Base-by-base conservation (phyloP, 1,284 basidiomycete genomes). In the Microbotryomycetes sp. region DNA sequence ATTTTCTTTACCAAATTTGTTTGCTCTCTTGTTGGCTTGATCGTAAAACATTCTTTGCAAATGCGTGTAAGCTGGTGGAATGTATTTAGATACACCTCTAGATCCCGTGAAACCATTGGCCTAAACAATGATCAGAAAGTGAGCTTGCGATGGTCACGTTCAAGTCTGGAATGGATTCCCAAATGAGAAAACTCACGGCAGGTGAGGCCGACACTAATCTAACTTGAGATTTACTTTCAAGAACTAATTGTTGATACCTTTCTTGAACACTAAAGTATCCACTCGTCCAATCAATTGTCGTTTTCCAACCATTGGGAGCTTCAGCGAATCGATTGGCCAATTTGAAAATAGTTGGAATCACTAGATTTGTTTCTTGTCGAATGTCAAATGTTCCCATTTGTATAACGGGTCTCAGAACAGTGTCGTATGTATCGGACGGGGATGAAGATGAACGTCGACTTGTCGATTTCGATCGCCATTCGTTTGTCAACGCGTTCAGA, bases 81-180 rank as follows among this genome's bases (percentile, higher is more conserved):
- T 92, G 62, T 91, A 83, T 19, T 89, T 86, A 7, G 92, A 96
- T 19, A 97, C 78, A 1, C 94, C 96, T 59, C 80, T 82, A 3
- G 91, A 96, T 4, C 86, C 86, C 73, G 85, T 92, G 76, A 99
- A 99, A 0, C 94, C 94, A 72, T 99, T 99, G 19, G 92, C 89
- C 89, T 92, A 66, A n/a, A n/a, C 4, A n/a, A 30, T 32, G 59
- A 42, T 47, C 48, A 46, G 23, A 50, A 31, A 22, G 54, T 42
- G 29, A n/a, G n/a, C n/a, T n/a, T n/a, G n/a, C 59, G 62, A 47
- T 45, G 19, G 28, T 36, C 7, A 22, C 61, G 42, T 56, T 9
- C 46, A 50, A 53, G 30, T 12, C 51, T 32, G 31, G 19, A 46
- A 48, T 6, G 47, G 23, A 49, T 49, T 22, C 28, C n/a, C 2